Evolutionary conservation across 2,329 filamentous ascomycete species (phyloP).

Genomic region (Aureobasidium melanogenum): DNA sequence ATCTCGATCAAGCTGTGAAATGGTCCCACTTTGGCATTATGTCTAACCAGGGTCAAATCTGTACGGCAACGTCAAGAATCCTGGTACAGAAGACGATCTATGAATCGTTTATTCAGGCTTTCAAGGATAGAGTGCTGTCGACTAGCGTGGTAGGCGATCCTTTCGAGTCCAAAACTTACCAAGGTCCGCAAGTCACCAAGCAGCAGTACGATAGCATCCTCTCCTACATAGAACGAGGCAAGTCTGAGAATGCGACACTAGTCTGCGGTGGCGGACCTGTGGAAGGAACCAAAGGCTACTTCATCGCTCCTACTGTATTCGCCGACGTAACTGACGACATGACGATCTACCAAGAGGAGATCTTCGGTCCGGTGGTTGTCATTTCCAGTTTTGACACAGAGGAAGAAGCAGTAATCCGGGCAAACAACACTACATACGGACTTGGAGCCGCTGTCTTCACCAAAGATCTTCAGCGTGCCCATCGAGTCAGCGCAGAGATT

Average conservation of each 20-base stretch:
- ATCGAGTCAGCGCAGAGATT: conserved; percentile 34
- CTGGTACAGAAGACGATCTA: conserved; percentile 45
- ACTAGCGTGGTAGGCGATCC: conserved; percentile 58
- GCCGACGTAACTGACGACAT: conserved; percentile 18
- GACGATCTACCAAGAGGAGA: conserved; percentile 28
- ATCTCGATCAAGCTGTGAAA: conserved; percentile 50
- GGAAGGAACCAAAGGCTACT: conserved; percentile 16
- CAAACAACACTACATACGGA: conserved; percentile 35
- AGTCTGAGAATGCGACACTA: conserved; percentile 13
- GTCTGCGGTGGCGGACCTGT: conserved; percentile 13
- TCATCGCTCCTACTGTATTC: conserved; percentile 17
- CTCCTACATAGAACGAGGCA: conserved; percentile 9
- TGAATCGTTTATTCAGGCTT: conserved; percentile 52
- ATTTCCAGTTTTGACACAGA: conserved; percentile 32
- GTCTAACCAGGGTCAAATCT: conserved; percentile 48
- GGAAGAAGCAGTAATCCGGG: conserved; percentile 29
- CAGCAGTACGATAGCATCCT: conserved; percentile 4
- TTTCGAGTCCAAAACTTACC: conserved; percentile 56
- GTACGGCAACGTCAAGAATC: conserved; percentile 46
- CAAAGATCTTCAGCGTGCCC: conserved; percentile 31
- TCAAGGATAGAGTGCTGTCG: conserved; percentile 48
- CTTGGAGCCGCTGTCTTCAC: conserved; percentile 37
- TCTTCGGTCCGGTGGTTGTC: conserved; percentile 37
- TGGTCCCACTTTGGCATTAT: conserved; percentile 52
- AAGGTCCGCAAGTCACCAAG: conserved; percentile 52